Percentiles rank a stretch among this genome's conserved stretches.
Conservation (phyloP, 495 filamentous ascomycete genomes). For the Trichoderma erinaceum region DNA sequence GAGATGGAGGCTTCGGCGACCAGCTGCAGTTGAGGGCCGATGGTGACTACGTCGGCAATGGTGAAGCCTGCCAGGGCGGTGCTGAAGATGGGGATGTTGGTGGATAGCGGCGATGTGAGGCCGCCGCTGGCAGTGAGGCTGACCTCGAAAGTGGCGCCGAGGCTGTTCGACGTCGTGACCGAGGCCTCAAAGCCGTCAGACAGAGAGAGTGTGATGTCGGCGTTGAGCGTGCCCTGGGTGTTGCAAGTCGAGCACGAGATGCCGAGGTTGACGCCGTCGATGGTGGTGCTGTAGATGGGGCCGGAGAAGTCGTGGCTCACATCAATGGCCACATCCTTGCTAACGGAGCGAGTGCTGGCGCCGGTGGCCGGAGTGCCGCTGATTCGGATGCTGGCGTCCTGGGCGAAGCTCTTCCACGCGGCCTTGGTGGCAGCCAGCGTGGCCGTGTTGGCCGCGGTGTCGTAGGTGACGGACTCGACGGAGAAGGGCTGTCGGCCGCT, state of each 20-base stretch:
- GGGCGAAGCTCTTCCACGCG: constrained; percentile 2
- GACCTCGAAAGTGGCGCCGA: not conserved
- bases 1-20: not conserved
- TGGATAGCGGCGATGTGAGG: not conserved
- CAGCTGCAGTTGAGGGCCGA: constrained; percentile 8
- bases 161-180: not conserved
- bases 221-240: not conserved
- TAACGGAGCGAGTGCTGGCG: not conserved
- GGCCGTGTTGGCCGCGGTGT: not conserved
- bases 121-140: not conserved
- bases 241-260: constrained; percentile 13
- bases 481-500: constrained; percentile 9
- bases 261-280: constrained; percentile 15
- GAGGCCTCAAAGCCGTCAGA: not conserved
- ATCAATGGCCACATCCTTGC: not conserved
- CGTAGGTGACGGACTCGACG: constrained; percentile 6
- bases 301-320: constrained; percentile 16
- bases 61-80: not conserved
- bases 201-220: constrained; percentile 12
- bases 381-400: not conserved
- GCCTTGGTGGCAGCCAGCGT: not conserved
- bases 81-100: not conserved
- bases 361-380: not conserved
- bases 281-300: constrained; percentile 11
- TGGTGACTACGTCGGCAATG: constrained; percentile 9